phyloP scores from a whole-genome alignment of 192 early-diverging fungal genomes.

The Backusella parvicylindrica region DNA sequence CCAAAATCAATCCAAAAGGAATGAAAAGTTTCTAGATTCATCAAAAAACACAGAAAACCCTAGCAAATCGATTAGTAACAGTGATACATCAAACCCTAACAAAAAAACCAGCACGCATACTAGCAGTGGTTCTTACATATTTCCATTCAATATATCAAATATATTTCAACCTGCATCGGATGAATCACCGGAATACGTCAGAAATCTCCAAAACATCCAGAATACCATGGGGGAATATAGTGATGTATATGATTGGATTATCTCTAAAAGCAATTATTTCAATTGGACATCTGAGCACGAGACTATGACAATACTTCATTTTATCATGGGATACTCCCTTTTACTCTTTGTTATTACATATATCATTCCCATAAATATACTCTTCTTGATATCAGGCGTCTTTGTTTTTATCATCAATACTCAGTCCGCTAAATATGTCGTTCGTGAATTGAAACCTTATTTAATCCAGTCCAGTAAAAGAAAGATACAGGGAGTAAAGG shows the following conservation, averaged over 20 bases:
- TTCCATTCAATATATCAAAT: constrained; percentile 9
- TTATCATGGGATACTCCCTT: constrained; percentile 32
- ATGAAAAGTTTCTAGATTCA: not conserved
- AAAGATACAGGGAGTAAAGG: not conserved
- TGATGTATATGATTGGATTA: constrained; percentile 44
- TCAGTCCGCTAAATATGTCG: constrained; percentile 39
- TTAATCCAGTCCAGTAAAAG: not conserved
- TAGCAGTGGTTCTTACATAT: not conserved
- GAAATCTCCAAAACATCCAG: constrained; percentile 72
- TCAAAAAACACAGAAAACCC: not conserved
- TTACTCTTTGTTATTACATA: constrained; percentile 34
- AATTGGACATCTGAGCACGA: constrained; percentile 50
- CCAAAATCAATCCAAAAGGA: not conserved
- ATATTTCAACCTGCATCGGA: constrained; percentile 14
- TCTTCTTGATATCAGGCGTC: constrained; percentile 52
- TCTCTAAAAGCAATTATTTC: constrained; percentile 33
- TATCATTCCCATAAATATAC: constrained; percentile 43
- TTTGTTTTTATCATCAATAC: constrained; percentile 58
- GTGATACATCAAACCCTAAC: not conserved
- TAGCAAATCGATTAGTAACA: not conserved
- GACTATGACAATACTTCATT: constrained; percentile 40
- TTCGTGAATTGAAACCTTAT: constrained; percentile 9
- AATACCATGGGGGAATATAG: constrained; percentile 69
- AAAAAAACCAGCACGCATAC: not conserved
- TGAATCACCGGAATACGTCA: constrained; percentile 56